Evolutionary conservation across 164 flowering plant genomes (phyloP).

Genomic region (Macadamia integrifolia): DNA sequence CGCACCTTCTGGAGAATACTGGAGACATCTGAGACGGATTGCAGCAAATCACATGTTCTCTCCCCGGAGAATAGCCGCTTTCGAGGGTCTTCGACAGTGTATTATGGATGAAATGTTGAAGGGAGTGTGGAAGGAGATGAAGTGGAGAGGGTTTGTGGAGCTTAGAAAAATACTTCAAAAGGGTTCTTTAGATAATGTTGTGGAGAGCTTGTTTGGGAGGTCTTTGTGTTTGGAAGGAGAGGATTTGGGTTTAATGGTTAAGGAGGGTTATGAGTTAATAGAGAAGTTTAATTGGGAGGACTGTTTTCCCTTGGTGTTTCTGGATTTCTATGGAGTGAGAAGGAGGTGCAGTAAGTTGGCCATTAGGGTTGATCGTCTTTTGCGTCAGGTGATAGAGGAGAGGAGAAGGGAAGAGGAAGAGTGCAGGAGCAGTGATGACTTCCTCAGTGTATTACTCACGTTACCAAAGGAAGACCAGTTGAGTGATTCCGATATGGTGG

Average conservation of each 20-base stretch:
- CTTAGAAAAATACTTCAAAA: conserved; percentile 45
- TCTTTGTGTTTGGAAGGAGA: conserved; percentile 15
- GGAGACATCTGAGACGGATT: conserved; percentile 61
- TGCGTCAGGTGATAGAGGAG: conserved; percentile 46
- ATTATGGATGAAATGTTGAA: conserved; percentile 32
- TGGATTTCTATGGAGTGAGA: conserved; percentile 70
- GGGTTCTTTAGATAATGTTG: conserved; percentile 50
- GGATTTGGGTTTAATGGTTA: conserved; percentile 53
- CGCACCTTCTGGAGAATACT: conserved; percentile 69
- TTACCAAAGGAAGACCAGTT: conserved; percentile 58
- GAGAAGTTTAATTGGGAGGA: conserved; percentile 62
- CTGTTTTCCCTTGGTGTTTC: conserved; percentile 48
- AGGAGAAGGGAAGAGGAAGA: conserved; percentile 26
- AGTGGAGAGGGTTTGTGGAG: conserved; percentile 40
- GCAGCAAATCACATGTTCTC: conserved; percentile 66
- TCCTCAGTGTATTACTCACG: conserved; percentile 52
- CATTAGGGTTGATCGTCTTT: conserved; percentile 30
- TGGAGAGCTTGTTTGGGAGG: conserved; percentile 70
- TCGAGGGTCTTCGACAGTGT: conserved; percentile 35
- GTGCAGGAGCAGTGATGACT: conserved; percentile 33
- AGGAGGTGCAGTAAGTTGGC: conserved; percentile 59
- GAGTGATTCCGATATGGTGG: conserved; percentile 55
- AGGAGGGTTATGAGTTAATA: conserved; percentile 77
- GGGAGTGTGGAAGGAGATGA: conserved; percentile 34
- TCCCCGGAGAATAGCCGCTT: conserved; percentile 46